Conservation (phyloP, 139 green algal species). For the Mychonastes homosphaera region DNA sequence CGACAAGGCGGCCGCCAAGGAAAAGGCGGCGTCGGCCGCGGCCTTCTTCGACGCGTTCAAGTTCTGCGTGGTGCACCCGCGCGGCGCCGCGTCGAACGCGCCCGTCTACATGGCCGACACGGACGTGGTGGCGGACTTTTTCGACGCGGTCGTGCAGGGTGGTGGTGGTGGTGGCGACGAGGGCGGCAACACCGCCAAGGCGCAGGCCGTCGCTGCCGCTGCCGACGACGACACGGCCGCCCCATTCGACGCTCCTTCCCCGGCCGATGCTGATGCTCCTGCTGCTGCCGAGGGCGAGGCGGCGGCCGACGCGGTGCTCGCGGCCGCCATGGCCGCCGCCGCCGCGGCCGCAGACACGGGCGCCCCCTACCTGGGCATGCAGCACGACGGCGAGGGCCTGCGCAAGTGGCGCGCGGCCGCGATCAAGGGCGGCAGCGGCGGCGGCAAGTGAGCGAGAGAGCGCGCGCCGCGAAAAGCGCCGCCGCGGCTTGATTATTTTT, state of each 20-base stretch:
- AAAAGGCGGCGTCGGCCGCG: conserved; percentile 56
- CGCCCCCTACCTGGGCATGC: conserved; percentile 63
- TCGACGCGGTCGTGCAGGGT: too few relatives aligned
- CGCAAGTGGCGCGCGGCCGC: conserved; percentile 1
- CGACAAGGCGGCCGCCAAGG: conserved; percentile 47
- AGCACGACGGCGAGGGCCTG: conserved; percentile 58
- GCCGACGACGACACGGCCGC: conserved; percentile 3
- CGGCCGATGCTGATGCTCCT: neutral
- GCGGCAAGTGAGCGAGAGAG: neutral
- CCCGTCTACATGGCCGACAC: conserved; percentile 53
- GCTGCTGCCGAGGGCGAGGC: conserved; percentile 7
- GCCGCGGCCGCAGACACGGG: conserved; percentile 14
- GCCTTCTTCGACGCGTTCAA: conserved; percentile 81
- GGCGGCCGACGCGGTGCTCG: conserved; percentile 1
- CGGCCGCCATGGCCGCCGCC: neutral
- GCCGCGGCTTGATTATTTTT: conserved; percentile 1
- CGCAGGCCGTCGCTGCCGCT: conserved; percentile 8
- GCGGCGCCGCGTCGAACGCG: neutral
- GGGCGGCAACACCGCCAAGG: neutral
- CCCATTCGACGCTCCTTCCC: neutral
- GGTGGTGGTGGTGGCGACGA: neutral
- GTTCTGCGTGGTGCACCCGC: conserved; percentile 43
- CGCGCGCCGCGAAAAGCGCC: neutral
- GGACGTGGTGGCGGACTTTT: conserved; percentile 41
- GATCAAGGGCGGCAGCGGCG: neutral